Evolutionary conservation across 2,329 filamentous ascomycete genomes (phyloP).

Genomic region (Hymenoscyphus repandus): DNA sequence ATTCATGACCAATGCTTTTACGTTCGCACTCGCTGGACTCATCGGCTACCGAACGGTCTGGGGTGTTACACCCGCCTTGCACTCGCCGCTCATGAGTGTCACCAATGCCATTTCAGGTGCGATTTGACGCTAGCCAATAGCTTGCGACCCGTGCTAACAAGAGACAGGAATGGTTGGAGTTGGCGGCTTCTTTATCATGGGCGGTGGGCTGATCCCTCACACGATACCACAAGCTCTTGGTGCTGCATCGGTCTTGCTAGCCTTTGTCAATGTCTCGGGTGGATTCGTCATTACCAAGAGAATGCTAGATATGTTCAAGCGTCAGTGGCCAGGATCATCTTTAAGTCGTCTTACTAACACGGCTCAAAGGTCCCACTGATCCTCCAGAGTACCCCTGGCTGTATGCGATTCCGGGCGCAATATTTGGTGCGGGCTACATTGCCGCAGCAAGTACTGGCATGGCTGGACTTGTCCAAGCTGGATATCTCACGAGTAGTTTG

Average conservation of each 20-base stretch:
- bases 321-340: constrained; percentile 35
- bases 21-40: constrained; percentile 75
- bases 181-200: constrained; percentile 83
- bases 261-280: constrained; percentile 83
- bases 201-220: constrained; percentile 70
- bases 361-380: constrained; percentile 61
- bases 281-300: constrained; percentile 89
- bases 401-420: constrained; percentile 68
- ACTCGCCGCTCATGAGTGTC: constrained; percentile 87
- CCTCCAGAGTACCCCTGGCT: constrained; percentile 86
- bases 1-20: constrained; percentile 86
- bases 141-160: constrained; percentile 17
- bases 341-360: background rate
- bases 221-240: constrained; percentile 77
- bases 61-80: constrained; percentile 77
- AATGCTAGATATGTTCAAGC: constrained; percentile 89
- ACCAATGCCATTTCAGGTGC: constrained; percentile 83
- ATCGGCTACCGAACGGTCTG: constrained; percentile 87
- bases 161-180: constrained; percentile 73
- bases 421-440: constrained; percentile 78
- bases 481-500: constrained; percentile 78
- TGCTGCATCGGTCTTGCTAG: constrained; percentile 73
- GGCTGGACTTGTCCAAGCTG: constrained; percentile 78
- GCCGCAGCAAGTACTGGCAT: constrained; percentile 77
- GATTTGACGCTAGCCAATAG: too few relatives aligned